Evolutionary conservation across 306 rosid species (phyloP).

Genomic region (Rubus idaeus): DNA sequence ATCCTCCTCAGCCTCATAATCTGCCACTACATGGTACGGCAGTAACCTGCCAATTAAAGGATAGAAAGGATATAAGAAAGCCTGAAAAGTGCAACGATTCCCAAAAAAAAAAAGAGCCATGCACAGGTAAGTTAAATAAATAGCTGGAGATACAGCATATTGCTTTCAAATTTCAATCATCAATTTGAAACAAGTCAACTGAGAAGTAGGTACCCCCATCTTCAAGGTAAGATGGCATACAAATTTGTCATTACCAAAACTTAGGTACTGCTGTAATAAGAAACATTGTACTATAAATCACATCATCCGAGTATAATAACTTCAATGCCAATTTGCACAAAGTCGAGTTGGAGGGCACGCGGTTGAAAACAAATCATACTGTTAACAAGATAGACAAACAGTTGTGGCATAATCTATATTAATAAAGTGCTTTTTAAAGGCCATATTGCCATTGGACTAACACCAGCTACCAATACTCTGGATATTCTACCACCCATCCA

Average conservation of each 20-base stretch:
- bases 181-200: neutral
- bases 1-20: constrained; percentile 98
- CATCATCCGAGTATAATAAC: neutral
- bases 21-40: constrained; percentile 98
- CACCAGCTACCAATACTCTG: neutral
- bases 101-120: neutral
- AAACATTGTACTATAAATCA: neutral
- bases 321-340: neutral
- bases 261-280: neutral
- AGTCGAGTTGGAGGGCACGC: neutral
- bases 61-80: neutral
- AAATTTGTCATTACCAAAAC: neutral
- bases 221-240: neutral
- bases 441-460: neutral
- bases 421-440: neutral
- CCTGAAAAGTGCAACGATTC: neutral
- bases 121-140: neutral
- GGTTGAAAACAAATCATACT: neutral
- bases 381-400: neutral
- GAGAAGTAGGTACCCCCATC: neutral
- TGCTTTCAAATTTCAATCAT: neutral
- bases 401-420: neutral
- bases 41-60: constrained; percentile 54
- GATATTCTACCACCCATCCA: neutral
- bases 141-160: neutral